Percentiles rank a stretch among this genome's conserved stretches.
phyloP scores from a whole-genome alignment of 148 eudicot species.

The Camellia japonica region DNA sequence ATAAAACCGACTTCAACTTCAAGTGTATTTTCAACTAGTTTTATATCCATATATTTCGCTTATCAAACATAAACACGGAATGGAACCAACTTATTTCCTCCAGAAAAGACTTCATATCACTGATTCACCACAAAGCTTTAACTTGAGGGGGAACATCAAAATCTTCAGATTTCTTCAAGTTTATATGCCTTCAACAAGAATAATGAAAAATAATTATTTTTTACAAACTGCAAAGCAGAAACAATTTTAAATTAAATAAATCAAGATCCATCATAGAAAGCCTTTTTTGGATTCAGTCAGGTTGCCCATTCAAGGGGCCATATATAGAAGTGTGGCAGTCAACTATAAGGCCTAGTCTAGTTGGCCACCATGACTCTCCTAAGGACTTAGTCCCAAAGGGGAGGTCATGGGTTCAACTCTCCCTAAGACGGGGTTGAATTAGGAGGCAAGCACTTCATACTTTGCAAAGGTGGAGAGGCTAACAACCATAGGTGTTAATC shows the following conservation, averaged over 20 bases:
- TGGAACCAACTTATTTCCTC: neutral
- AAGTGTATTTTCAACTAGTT: neutral
- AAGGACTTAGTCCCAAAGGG: too few species aligned
- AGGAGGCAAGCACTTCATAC: too few species aligned
- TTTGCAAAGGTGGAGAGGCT: too few species aligned
- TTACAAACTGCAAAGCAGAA: neutral
- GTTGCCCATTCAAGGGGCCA: neutral
- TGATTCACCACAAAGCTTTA: neutral
- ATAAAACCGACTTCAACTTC: neutral
- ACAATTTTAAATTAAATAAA: neutral
- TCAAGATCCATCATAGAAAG: neutral
- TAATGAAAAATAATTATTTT: neutral
- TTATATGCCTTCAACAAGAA: constrained; percentile 2
- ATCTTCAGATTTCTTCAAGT: constrained; percentile 4
- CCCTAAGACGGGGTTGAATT: too few species aligned
- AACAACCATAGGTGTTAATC: too few species aligned
- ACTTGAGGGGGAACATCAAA: neutral
- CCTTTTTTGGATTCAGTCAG: neutral
- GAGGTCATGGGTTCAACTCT: too few species aligned
- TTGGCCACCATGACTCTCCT: too few species aligned
- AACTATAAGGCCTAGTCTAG: too few species aligned
- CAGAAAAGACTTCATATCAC: neutral
- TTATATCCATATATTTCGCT: neutral
- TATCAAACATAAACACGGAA: neutral
- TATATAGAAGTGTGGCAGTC: neutral